phyloP scores from a whole-genome alignment of 768 basidiomycete genomes.

The Xerocomellus chrysenteron region DNA sequence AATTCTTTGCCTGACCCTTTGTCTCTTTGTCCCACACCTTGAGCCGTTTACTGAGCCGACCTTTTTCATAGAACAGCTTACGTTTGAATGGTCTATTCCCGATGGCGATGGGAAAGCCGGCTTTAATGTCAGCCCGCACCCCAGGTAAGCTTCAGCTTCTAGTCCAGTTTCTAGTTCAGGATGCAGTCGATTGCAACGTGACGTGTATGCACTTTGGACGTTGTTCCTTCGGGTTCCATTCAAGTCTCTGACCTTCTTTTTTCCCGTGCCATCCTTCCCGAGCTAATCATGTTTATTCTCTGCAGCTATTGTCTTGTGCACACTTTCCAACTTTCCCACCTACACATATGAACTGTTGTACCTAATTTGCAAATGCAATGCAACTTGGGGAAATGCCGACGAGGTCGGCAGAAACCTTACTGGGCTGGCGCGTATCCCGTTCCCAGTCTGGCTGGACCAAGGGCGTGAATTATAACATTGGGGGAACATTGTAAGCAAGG shows the following conservation, averaged over 20 bases:
- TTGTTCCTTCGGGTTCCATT: slow-evolving; percentile 74
- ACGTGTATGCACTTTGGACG: slow-evolving; percentile 63
- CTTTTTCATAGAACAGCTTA: not conserved
- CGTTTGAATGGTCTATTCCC: not conserved
- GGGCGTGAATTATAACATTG: not conserved
- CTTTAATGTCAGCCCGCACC: not conserved
- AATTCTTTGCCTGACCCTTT: slow-evolving; percentile 38
- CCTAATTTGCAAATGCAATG: slow-evolving; percentile 11
- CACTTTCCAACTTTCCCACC: not conserved
- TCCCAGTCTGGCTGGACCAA: not conserved
- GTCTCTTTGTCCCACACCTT: not conserved
- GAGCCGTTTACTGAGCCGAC: slow-evolving; percentile 1
- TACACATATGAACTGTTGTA: slow-evolving; percentile 15
- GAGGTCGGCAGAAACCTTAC: not conserved
- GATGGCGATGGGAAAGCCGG: not conserved
- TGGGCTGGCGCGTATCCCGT: not conserved
- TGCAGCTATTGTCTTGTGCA: not conserved
- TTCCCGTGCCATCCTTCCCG: not conserved
- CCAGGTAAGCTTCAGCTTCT: slow-evolving; percentile 15
- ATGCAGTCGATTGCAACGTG: slow-evolving; percentile 51
- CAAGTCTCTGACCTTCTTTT: slow-evolving; percentile 67
- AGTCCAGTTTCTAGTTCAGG: slow-evolving; percentile 26
- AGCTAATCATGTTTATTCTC: slow-evolving; percentile 16
- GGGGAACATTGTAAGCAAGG: not conserved
- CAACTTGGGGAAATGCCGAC: not conserved